Conservation (phyloP, 176 grass and related monocot genomes). For the Leersia perrieri region DNA sequence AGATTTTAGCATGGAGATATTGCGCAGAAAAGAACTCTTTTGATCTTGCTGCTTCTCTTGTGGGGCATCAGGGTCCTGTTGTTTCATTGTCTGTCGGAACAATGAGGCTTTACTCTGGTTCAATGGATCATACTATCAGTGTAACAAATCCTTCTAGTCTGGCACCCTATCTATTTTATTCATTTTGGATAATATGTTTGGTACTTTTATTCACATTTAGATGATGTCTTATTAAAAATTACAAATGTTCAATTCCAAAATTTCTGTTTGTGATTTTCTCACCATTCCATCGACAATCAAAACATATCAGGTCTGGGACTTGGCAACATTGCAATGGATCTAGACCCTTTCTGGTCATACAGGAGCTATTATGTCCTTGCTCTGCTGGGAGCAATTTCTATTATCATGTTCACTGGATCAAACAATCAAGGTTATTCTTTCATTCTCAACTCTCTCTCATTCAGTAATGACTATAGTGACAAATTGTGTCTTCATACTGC, state of each 20-base stretch:
- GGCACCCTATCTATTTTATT: not conserved
- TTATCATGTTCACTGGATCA: conserved; percentile 87
- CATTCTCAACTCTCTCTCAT: too few relatives aligned
- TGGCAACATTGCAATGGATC: conserved; percentile 77
- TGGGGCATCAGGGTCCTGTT: conserved; percentile 66
- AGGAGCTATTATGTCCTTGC: conserved; percentile 73
- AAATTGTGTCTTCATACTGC: too few relatives aligned
- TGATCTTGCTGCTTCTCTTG: conserved; percentile 72
- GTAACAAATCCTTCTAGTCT: conserved; percentile 37
- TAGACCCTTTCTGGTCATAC: conserved; percentile 87
- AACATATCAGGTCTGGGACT: conserved; percentile 94
- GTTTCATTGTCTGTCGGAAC: conserved; percentile 75
- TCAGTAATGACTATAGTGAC: too few relatives aligned
- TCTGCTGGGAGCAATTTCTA: conserved; percentile 97
- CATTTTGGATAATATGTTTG: too few relatives aligned
- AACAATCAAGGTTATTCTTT: conserved; percentile 78
- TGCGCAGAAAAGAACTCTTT: conserved; percentile 59
- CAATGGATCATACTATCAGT: conserved; percentile 90
- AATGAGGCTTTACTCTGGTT: conserved; percentile 79
- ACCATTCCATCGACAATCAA: not conserved
- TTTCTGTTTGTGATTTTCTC: not conserved
- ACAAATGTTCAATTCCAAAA: not conserved
- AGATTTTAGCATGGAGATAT: conserved; percentile 87
- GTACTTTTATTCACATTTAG: too few relatives aligned
- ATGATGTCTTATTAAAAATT: not conserved